Conservation (phyloP, 805 yeast species). For the Cyberlindnera galapagoensis region DNA sequence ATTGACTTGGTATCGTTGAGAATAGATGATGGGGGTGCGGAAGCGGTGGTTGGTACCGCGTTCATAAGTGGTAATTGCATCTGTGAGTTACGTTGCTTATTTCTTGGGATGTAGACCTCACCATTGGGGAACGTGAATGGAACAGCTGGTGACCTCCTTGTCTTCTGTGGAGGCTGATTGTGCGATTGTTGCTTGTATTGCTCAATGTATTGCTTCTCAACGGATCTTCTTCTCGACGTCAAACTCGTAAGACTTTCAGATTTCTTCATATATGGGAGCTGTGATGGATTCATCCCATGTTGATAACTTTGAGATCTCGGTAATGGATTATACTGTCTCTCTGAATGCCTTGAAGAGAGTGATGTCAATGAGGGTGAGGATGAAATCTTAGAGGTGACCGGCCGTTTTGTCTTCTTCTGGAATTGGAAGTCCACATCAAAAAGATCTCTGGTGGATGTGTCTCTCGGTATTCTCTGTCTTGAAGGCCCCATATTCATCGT, state of each 20-base stretch:
- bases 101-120: slow-evolving; percentile 24
- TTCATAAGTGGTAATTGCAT: no score
- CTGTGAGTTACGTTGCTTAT: slow-evolving; percentile 21
- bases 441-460: slow-evolving; percentile 20
- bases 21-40: no score
- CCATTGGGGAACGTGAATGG: slow-evolving; percentile 26
- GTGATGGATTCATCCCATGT: slow-evolving; percentile 2
- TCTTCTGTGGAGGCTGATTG: slow-evolving; percentile 3
- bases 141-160: slow-evolving; percentile 2
- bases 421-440: slow-evolving; percentile 15
- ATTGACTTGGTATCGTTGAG: no score
- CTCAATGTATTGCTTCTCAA: slow-evolving; percentile 6
- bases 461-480: slow-evolving; percentile 12
- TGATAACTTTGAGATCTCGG: slow-evolving; percentile 10
- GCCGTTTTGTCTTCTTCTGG: slow-evolving; percentile 12
- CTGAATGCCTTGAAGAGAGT: background rate
- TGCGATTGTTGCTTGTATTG: slow-evolving; percentile 12
- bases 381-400: slow-evolving; percentile 2
- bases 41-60: no score
- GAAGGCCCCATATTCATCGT: slow-evolving; percentile 3
- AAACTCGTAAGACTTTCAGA: slow-evolving; percentile 2
- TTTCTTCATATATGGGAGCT: slow-evolving; percentile 1
- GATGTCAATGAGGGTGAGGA: slow-evolving; percentile 1
- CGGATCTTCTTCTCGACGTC: slow-evolving; percentile 6
- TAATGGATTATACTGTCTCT: background rate